phyloP scores from a whole-genome alignment of 139 green algal genomes.

The Ettlia oleoabundans region DNA sequence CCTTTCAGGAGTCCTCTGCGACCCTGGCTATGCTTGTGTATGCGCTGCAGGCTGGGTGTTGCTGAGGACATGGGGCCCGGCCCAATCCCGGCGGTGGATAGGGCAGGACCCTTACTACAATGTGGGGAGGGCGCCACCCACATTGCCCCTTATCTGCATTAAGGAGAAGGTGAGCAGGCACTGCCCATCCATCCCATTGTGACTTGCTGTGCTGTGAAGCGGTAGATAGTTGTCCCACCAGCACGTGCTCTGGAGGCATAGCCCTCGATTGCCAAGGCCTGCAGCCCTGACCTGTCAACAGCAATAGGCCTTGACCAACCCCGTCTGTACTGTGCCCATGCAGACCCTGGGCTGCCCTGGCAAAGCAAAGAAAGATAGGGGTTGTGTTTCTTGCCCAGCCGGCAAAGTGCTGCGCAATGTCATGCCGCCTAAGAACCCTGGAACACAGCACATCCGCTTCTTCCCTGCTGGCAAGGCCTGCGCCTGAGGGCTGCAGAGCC shows the following conservation, averaged over 20 bases:
- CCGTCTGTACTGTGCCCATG: not conserved
- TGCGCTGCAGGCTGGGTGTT: not conserved
- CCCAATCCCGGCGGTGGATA: not conserved
- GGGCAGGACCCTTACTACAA: not conserved
- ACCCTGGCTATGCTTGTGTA: no score
- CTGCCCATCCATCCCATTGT: no score
- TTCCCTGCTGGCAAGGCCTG: not conserved
- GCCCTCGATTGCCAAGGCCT: no score
- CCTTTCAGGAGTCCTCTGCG: no score
- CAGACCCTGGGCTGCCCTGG: not conserved
- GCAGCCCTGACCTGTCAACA: no score
- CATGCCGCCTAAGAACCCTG: not conserved
- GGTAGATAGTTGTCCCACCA: no score
- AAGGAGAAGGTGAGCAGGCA: not conserved
- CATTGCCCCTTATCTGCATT: not conserved
- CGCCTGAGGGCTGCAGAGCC: not conserved
- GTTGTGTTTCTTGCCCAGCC: not conserved
- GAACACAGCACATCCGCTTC: not conserved
- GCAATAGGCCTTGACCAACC: no score
- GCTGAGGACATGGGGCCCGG: not conserved
- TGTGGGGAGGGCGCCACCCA: not conserved
- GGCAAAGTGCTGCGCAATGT: not conserved
- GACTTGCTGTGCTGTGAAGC: no score
- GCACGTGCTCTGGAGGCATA: no score
- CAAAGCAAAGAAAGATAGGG: not conserved